Evolutionary conservation across 768 basidiomycete genomes (phyloP).

Genomic region (Boletus vinaceobasis): DNA sequence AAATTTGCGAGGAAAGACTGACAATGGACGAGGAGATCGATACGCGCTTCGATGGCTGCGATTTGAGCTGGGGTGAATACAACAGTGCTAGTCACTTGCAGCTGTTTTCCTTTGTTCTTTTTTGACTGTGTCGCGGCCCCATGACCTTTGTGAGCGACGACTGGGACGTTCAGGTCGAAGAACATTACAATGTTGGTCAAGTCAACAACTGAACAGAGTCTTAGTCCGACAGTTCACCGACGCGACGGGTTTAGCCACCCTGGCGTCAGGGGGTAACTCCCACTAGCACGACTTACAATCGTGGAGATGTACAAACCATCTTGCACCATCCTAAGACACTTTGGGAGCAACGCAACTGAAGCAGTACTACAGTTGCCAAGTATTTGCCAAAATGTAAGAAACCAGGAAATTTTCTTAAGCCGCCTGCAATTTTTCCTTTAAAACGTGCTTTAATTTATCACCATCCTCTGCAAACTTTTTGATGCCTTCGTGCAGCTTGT

Average conservation of each 20-base stretch:
- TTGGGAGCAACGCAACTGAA: no score
- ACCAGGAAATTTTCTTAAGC: not conserved
- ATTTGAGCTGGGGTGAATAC: slow-evolving; percentile 57
- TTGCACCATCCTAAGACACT: not conserved
- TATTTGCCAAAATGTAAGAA: not conserved
- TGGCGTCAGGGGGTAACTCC: no score
- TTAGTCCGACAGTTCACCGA: not conserved
- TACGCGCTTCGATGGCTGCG: slow-evolving; percentile 51
- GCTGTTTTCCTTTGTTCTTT: slow-evolving; percentile 29
- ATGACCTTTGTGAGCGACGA: slow-evolving; percentile 28
- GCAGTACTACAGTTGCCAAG: not conserved
- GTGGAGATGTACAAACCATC: no score
- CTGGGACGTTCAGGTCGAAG: slow-evolving; percentile 66
- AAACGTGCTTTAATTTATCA: slow-evolving; percentile 73
- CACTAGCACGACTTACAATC: no score
- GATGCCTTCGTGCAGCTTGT: slow-evolving; percentile 96
- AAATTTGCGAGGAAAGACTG: slow-evolving; percentile 26
- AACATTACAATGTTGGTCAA: slow-evolving; percentile 40
- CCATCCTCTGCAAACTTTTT: slow-evolving; percentile 95
- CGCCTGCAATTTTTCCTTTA: slow-evolving; percentile 57
- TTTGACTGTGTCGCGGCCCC: slow-evolving; percentile 16
- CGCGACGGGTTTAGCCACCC: not conserved
- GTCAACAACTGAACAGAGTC: not conserved
- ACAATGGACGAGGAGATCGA: slow-evolving; percentile 75
- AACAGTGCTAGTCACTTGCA: slow-evolving; percentile 34